A percentile compares a stretch with the other conserved stretches of the same genome.
phyloP scores from a whole-genome alignment of 306 rosid species.

The Castanopsis chinensis region DNA sequence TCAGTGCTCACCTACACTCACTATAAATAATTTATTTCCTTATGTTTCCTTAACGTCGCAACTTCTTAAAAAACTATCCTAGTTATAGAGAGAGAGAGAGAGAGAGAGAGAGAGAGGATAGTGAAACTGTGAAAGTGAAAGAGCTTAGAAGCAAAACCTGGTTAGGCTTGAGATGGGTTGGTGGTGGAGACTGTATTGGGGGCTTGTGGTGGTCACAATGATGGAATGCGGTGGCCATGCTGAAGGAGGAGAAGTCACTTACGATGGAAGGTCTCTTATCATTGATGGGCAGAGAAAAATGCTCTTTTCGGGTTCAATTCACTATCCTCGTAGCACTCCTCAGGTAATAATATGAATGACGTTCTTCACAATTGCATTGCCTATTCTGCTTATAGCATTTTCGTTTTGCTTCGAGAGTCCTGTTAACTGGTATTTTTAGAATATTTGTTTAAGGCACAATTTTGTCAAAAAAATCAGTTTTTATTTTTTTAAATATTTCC shows the following conservation, averaged over 20 bases:
- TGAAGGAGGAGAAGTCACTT: conserved; percentile 38
- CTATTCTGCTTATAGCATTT: background rate
- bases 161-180: conserved; percentile 19
- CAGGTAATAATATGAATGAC: conserved; percentile 33
- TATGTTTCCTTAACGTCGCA: background rate
- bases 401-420: too few species aligned
- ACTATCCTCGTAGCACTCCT: conserved; percentile 89
- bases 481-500: too few species aligned
- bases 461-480: too few species aligned
- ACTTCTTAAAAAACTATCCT: background rate
- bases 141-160: background rate
- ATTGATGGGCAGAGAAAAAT: conserved; percentile 55
- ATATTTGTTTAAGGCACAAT: too few species aligned
- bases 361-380: too few species aligned
- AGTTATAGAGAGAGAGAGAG: background rate
- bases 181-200: conserved; percentile 19
- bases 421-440: too few species aligned
- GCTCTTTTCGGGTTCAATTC: conserved; percentile 85
- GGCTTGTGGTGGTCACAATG: background rate
- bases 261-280: conserved; percentile 82
- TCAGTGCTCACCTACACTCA: too few species aligned
- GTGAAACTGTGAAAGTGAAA: background rate
- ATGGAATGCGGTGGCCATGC: background rate
- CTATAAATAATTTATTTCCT: background rate
- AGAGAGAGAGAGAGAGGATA: background rate